Evolutionary conservation across 2,329 filamentous ascomycete species (phyloP).

Genomic region (Onygenales sp.): DNA sequence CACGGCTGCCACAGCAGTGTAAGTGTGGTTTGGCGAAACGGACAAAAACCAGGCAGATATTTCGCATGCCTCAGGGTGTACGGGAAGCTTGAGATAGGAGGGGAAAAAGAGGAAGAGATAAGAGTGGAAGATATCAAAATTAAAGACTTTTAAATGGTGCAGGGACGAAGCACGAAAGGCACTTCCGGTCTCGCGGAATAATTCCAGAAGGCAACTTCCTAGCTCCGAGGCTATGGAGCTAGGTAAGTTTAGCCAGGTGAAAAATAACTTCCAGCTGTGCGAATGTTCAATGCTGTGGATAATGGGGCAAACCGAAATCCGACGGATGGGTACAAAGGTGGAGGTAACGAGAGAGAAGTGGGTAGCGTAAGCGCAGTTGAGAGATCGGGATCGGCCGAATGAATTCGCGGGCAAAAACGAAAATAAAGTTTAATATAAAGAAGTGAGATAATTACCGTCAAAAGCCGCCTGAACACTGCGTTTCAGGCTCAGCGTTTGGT

Average conservation of each 20-base stretch:
- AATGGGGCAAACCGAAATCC: not conserved
- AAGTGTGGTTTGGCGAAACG: not conserved
- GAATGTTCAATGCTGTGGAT: not conserved
- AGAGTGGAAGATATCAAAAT: too few species aligned
- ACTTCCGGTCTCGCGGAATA: too few species aligned
- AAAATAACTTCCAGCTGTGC: too few species aligned
- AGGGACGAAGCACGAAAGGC: too few species aligned
- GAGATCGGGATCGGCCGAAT: conserved; percentile 5
- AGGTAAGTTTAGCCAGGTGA: too few species aligned
- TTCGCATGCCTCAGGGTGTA: too few species aligned
- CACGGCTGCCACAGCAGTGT: not conserved
- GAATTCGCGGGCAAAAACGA: conserved; percentile 2
- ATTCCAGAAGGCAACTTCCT: too few species aligned
- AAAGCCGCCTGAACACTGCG: conserved; percentile 34
- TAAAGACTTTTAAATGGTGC: too few species aligned
- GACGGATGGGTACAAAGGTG: not conserved
- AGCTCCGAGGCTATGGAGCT: too few species aligned
- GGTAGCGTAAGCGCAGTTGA: conserved; percentile 2
- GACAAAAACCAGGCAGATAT: not conserved
- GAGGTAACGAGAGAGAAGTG: conserved; percentile 1
- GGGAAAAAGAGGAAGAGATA: too few species aligned
- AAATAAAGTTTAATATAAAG: conserved; percentile 4
- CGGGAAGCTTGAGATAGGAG: too few species aligned
- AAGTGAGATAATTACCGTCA: conserved; percentile 32
- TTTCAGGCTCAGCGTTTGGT: conserved; percentile 27